Base-by-base conservation (phyloP, 768 basidiomycete species). In the Mycena leptocephala region DNA sequence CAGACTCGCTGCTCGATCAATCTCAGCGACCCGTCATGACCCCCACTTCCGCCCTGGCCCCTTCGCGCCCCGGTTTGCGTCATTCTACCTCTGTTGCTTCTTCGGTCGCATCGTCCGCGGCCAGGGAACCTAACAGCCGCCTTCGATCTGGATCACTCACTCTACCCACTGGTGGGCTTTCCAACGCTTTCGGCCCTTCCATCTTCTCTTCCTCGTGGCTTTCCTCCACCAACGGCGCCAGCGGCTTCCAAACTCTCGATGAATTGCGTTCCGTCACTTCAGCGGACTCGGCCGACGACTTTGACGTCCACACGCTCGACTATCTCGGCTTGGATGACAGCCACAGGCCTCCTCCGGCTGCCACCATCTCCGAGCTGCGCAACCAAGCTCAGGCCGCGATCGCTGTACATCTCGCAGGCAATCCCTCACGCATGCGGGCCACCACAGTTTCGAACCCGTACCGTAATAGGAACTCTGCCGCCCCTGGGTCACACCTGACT, bases 381-480 rank as follows among this genome's bases (percentile, higher is more conserved):
- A 95, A 91, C 78, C 97, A 97, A 82, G 95, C 95, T 46, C 96
- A 97, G 84, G 94, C 95, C 56, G 97, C 95, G 43, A 96, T 97
- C 82, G 94, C 95, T 32, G 94, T 94, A 64, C 95, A 95, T 80
- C 87, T 97, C 55, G 93, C 92, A 69, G 82, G 83, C 59, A 93
- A 94, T 79, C 95, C 95, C 22, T 92, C 95, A 65, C 92, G 97
- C 75, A 86, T 93, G 83, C 93, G 97, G 11, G 97, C 97, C 20
- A 97, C 91, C 81, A 99, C 97, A 1, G 97, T 99, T 20, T 98
- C 97, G 16, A 95, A 96, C 82, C 95, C 96, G n/a, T 97, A 97
- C 84, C 92, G 95, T 76, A 87, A 89, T 67, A 89, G 94, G 76
- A 87, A 94, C 71, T 88, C 92, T 61, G 88, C 87, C 22, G 85